These are phyloP conservation scores for Tetradesmus obliquus DNA, from an alignment of 139 green algal species.

Conservation along the genomic window DNA sequence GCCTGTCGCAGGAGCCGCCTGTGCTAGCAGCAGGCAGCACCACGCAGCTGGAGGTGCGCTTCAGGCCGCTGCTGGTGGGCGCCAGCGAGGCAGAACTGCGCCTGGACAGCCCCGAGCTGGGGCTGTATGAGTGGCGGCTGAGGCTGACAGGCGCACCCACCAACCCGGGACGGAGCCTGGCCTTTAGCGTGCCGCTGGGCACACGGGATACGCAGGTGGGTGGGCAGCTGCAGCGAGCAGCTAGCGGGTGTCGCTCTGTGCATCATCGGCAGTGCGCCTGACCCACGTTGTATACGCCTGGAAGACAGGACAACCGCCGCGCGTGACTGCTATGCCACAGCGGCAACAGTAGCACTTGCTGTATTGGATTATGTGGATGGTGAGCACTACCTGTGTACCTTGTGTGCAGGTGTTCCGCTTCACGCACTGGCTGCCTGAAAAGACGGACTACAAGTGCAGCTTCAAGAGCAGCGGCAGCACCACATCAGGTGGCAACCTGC, in stretches of 20 bases:
- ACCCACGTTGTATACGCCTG: neutral
- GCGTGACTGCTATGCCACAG: neutral
- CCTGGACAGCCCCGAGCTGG: constrained; percentile 75
- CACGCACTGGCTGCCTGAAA: constrained; percentile 79
- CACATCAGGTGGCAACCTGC: neutral
- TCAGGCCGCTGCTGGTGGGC: constrained; percentile 76
- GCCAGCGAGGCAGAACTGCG: constrained; percentile 59
- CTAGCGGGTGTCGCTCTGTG: neutral
- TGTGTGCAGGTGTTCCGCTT: constrained; percentile 68
- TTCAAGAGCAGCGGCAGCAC: constrained; percentile 60
- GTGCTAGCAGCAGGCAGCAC: constrained; percentile 52
- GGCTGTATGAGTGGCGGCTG: constrained; percentile 74
- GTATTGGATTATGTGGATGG: neutral
- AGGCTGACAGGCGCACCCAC: constrained; percentile 68
- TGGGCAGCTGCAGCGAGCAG: neutral
- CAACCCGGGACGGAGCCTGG: constrained; percentile 67
- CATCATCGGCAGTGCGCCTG: neutral
- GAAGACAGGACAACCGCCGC: neutral
- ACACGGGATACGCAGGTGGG: constrained; percentile 65
- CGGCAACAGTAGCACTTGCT: neutral
- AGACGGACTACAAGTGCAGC: constrained; percentile 76
- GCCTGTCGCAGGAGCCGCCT: constrained; percentile 35
- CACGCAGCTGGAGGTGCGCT: constrained; percentile 64
- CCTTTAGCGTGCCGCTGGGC: constrained; percentile 80
- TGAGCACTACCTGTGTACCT: too few species aligned